Evolutionary conservation across 2,329 filamentous ascomycete genomes (phyloP), one percentile per base, ranked within the genome.

Genomic region (Pyricularia sp.): DNA sequence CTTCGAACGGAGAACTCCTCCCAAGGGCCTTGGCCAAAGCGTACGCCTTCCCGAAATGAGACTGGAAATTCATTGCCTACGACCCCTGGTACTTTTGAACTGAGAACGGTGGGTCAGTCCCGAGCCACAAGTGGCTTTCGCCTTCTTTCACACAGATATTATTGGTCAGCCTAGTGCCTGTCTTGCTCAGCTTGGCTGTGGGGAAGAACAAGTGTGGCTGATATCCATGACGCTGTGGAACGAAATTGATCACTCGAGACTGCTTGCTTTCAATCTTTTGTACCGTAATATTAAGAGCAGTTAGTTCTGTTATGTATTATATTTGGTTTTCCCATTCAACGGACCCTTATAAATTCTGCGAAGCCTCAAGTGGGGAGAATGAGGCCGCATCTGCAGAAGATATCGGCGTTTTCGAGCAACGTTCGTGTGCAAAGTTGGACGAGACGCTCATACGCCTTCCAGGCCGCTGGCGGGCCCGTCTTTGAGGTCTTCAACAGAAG

Each of bases 401-500:
- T 66, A 55, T 62, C 53, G 59, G 67, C 66, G 65, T 57, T 66
- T 16, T 35, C 57, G 49, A 55, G 55, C 13, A 30, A 72, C 81
- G 79, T 70, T 61, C 35, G 12, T 77, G 76, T 60, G 78, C 79
- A 79, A 81, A 81, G 70, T 66, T 72, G 72, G 68, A 67, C 68
- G 12, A 70, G 78, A 65, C 81, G 89, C 66, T 78, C 77, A 65
- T 96, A 94, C 77, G 93, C 93, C 63, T 84, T 90, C 66, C 88
- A 92, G 76, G 83, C 90, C 24, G 82, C 90, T 2, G 90, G 91
- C 66, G 85, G 86, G 55, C 90, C 92, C 30, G 85, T 87, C 49
- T 86, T 96, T 70, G 88, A 97, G 70, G 90, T 99, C 75, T 99
- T 99, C 84, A 96, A 96, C 77, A 85, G 87, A 67, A 84, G 84